phyloP scores from a whole-genome alignment of 129 eudicot species.

The Artemisia tridentata region DNA sequence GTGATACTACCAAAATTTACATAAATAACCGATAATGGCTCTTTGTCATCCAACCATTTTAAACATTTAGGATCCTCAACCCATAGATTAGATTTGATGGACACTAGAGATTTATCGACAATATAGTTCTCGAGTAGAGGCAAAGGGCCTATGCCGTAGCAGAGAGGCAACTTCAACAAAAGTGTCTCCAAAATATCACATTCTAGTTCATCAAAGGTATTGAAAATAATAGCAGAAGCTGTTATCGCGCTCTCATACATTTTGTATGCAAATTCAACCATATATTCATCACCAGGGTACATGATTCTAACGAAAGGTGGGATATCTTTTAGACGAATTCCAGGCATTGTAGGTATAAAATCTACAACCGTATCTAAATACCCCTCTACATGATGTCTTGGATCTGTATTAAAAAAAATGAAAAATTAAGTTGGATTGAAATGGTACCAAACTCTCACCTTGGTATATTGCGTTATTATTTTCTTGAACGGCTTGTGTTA shows the following conservation, averaged over 20 bases:
- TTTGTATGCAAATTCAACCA: constrained; percentile 11
- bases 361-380: constrained; percentile 30
- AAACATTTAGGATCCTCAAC: constrained; percentile 37
- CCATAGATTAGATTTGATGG: constrained; percentile 45
- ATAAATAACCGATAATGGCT: constrained; percentile 39
- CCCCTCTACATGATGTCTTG: constrained; percentile 20
- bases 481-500: no score
- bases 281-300: constrained; percentile 29
- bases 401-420: constrained; percentile 15
- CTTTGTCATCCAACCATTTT: constrained; percentile 39
- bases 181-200: constrained; percentile 19
- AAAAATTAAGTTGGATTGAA: background rate
- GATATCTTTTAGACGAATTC: constrained; percentile 33
- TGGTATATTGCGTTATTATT: no score
- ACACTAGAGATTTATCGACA: constrained; percentile 17
- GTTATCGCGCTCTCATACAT: constrained; percentile 22
- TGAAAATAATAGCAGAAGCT: constrained; percentile 31
- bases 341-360: constrained; percentile 29
- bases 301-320: constrained; percentile 28
- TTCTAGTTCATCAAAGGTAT: constrained; percentile 35
- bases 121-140: constrained; percentile 23
- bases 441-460: background rate
- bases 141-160: constrained; percentile 42
- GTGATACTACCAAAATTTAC: constrained; percentile 51
- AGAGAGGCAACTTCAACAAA: constrained; percentile 20